phyloP scores from a whole-genome alignment of 2,329 filamentous ascomycete species.

The Diaporthe ilicicola region DNA sequence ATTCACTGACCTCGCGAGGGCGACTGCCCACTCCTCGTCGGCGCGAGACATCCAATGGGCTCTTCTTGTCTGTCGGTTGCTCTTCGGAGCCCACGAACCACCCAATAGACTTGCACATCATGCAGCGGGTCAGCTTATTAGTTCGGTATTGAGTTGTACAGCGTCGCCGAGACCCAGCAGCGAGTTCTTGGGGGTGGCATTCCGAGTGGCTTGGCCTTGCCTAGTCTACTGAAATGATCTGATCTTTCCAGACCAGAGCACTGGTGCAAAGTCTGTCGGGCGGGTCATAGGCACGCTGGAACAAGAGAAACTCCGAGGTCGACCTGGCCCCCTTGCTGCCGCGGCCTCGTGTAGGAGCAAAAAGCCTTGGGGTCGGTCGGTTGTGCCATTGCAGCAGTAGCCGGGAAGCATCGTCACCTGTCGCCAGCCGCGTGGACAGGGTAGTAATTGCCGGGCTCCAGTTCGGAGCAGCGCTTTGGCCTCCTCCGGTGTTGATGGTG shows the following conservation, averaged over 20 bases:
- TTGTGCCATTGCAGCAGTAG: not conserved
- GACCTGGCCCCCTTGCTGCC: not conserved
- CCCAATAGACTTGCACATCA: not conserved
- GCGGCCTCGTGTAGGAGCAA: not conserved
- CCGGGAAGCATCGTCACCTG: not conserved
- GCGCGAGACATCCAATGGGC: not conserved
- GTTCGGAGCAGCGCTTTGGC: slow-evolving; percentile 14
- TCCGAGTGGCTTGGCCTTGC: not conserved
- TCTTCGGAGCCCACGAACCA: not conserved
- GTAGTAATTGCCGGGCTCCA: not conserved
- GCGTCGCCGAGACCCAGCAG: not conserved
- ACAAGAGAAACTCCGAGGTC: slow-evolving; percentile 22
- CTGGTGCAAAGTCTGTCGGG: not conserved
- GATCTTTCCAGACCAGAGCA: slow-evolving; percentile 8
- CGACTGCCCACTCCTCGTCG: not conserved
- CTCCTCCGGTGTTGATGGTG: not conserved
- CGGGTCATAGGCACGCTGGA: not conserved
- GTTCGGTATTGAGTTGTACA: slow-evolving; percentile 15
- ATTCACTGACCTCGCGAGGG: slow-evolving; percentile 4
- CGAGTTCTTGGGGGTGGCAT: not conserved
- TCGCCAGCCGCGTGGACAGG: not conserved
- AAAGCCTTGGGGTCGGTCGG: not conserved
- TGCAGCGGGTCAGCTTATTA: not conserved
- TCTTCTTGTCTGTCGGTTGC: not conserved
- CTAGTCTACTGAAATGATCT: slow-evolving; percentile 11